Conservation (phyloP, 208 protist species). For the Trypanosoma mega region DNA sequence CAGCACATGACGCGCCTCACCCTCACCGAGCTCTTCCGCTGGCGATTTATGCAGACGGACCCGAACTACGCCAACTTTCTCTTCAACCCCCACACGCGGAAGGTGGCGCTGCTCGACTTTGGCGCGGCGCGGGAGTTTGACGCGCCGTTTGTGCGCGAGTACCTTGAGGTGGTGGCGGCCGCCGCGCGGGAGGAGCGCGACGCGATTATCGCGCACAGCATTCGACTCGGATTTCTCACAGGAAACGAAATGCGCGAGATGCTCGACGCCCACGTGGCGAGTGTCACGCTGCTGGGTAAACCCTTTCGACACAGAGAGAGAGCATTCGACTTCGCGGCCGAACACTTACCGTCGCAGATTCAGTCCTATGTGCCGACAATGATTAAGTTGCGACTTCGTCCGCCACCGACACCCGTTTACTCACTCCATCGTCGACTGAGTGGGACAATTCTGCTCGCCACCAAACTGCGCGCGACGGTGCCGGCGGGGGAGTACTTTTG, state of each 20-base stretch:
- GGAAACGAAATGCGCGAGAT: constrained; percentile 91
- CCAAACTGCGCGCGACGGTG: constrained; percentile 87
- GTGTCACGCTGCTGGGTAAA: constrained; percentile 88
- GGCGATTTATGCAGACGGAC: constrained; percentile 97
- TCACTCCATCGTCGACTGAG: constrained; percentile 95
- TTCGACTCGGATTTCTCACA: constrained; percentile 95
- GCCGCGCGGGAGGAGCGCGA: constrained; percentile 72
- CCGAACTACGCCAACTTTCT: constrained; percentile 97
- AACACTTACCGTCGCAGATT: constrained; percentile 86
- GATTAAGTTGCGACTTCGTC: constrained; percentile 88
- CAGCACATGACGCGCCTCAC: constrained; percentile 80
- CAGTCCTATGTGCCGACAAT: constrained; percentile 89
- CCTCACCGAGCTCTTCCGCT: constrained; percentile 94
- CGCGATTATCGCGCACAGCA: constrained; percentile 86
- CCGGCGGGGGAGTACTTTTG: constrained; percentile 73
- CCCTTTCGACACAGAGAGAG: constrained; percentile 74
- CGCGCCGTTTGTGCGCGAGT: constrained; percentile 83
- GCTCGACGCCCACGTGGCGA: constrained; percentile 88
- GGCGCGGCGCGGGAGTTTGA: constrained; percentile 90
- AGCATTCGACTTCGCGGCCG: constrained; percentile 86
- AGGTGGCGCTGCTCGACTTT: constrained; percentile 92
- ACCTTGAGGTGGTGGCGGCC: constrained; percentile 91
- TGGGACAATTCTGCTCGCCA: constrained; percentile 93
- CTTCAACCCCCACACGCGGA: constrained; percentile 72
- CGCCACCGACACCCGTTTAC: constrained; percentile 92